Conservation (phyloP, 2,329 filamentous ascomycete genomes). For the Neonectria faginata region DNA sequence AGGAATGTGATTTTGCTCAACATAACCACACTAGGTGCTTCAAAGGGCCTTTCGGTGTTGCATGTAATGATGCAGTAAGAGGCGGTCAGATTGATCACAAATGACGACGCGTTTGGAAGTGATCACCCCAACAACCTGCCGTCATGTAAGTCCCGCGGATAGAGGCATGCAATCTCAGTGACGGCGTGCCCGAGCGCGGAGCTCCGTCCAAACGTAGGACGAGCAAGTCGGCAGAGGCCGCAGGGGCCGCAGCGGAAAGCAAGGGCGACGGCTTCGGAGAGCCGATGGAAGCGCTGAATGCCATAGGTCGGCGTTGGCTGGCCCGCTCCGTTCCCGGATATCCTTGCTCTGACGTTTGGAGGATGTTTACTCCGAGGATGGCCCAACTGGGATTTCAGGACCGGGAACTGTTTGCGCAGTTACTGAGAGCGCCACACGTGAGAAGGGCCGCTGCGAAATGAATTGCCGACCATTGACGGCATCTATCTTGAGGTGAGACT, state of each 20-base stretch:
- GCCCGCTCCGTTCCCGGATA: neutral
- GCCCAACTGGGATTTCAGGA: neutral
- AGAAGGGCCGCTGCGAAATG: constrained; percentile 25
- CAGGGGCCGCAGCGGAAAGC: neutral
- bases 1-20: neutral
- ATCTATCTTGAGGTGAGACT: neutral
- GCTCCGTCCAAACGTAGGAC: neutral
- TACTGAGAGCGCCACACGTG: constrained; percentile 4
- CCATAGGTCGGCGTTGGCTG: neutral
- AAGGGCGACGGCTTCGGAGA: constrained; percentile 3
- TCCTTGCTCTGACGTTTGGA: neutral
- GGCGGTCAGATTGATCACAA: neutral
- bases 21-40: neutral
- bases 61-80: neutral
- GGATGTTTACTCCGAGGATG: neutral
- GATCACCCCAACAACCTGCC: neutral
- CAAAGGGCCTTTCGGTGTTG: neutral
- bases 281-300: neutral
- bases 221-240: neutral
- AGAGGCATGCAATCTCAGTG: constrained; percentile 7
- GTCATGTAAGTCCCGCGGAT: constrained; percentile 10
- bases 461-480: constrained; percentile 12
- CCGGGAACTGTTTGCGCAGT: constrained; percentile 19
- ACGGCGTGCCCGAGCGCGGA: constrained; percentile 10
- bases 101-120: neutral